Percentiles rank a stretch among this genome's conserved stretches.
Conservation (phyloP, 2,329 filamentous ascomycete species). For the Diplodia intermedia region DNA sequence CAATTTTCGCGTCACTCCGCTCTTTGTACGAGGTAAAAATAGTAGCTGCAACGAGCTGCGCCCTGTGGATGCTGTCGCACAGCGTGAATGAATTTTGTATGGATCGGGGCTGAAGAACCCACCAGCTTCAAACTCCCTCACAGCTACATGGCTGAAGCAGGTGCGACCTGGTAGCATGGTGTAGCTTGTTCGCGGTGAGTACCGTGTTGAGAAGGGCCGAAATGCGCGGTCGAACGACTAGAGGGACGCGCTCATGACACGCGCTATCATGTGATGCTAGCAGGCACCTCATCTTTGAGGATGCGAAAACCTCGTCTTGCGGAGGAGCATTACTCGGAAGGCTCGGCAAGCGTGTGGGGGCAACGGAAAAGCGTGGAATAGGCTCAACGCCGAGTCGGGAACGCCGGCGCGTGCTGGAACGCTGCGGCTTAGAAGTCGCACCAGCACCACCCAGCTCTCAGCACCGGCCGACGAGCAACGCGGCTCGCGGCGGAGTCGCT, state of each 20-base stretch:
- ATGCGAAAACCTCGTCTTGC: not conserved
- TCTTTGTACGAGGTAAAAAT: not conserved
- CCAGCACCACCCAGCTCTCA: not conserved
- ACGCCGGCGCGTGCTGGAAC: not conserved
- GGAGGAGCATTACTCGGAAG: not conserved
- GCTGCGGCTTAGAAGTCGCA: slow-evolving; percentile 20
- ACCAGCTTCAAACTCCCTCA: not conserved
- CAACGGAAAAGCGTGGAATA: not conserved
- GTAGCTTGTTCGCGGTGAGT: not conserved
- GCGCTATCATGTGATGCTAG: slow-evolving; percentile 1
- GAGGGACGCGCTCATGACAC: not conserved
- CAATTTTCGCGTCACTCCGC: not conserved
- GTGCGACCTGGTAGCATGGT: not conserved
- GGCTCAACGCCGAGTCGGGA: slow-evolving; percentile 14
- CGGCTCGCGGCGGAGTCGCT: slow-evolving; percentile 25
- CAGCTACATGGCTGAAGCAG: not conserved
- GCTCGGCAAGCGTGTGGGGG: slow-evolving; percentile 2
- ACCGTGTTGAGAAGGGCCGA: not conserved
- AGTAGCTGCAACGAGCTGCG: not conserved
- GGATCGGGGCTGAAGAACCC: too few species aligned
- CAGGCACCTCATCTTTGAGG: too few species aligned
- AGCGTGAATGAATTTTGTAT: not conserved
- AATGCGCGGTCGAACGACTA: not conserved
- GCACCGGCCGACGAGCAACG: not conserved
- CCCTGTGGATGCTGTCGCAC: not conserved